Percentiles rank a stretch among this genome's conserved stretches.
These are phyloP conservation scores for Citrus maxima DNA, from an alignment of 345 rosid species.

Conservation along the genomic window DNA sequence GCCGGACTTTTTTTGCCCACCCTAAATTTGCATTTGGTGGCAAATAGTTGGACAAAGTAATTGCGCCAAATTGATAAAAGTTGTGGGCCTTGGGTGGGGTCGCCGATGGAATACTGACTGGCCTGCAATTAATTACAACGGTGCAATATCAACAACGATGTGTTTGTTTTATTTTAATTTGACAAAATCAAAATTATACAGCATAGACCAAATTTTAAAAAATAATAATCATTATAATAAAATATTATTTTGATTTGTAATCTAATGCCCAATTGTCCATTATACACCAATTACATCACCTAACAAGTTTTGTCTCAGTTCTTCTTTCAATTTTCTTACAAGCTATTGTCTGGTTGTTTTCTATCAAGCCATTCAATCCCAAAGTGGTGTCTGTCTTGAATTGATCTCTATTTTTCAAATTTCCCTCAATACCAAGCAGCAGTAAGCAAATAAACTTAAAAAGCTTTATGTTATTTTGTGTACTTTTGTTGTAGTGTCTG, in stretches of 20 bases:
- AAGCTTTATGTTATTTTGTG: not conserved
- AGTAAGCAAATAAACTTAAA: not conserved
- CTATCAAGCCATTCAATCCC: not conserved
- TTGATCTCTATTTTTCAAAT: not conserved
- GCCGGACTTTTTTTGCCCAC: no score
- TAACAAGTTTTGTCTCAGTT: not conserved
- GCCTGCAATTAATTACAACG: not conserved
- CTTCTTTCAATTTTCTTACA: not conserved
- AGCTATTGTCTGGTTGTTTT: not conserved
- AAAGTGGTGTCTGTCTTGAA: not conserved
- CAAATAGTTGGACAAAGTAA: no score
- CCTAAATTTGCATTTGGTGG: no score
- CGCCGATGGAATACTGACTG: not conserved
- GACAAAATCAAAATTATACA: not conserved
- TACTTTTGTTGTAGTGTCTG: not conserved
- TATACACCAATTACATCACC: not conserved
- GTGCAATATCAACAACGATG: not conserved
- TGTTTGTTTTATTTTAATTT: not conserved
- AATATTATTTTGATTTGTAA: not conserved
- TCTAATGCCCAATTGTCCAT: not conserved
- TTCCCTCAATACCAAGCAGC: not conserved
- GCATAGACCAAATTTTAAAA: not conserved
- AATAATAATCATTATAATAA: no score
- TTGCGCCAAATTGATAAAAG: no score
- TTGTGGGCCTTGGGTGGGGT: no score